Base-by-base conservation (phyloP, 805 yeast species). In the Myxozyma kluyveri region DNA sequence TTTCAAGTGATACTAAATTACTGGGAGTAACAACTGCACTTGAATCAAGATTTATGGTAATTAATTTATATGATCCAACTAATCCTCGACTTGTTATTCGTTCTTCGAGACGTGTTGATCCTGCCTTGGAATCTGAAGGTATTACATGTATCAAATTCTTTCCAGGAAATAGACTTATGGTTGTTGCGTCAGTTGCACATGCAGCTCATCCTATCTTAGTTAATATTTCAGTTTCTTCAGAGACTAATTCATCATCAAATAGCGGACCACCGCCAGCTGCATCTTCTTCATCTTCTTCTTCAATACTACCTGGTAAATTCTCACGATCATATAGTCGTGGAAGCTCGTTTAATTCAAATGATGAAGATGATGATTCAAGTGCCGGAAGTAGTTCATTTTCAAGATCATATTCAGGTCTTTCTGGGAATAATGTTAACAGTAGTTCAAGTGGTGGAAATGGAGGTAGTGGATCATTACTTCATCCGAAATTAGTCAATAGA, bases 71-170 rank as follows among this genome's bases (percentile, higher is more conserved):
- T 31, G 81, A 83, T 58, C 77, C 82, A 1, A 75, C 75, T 24
- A 83, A 80, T 44, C 88, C 91, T 1, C 75, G 84, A 22, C 67
- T 84, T 24, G 77, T 84, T 0, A 79, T 85, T 84, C 82, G 84
- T 59, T 82, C 88, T 0, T 74, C 80, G 32, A 68, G 90, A 41
- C 73, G 81, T 3, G 67, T 82, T 4, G 86, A 82, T 49, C 79
- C 84, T 0, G 78, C 84, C 0, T 68, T 85, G 59, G 95, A 87
- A 55, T 81, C 87, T 50, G 97, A 90, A 65, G 97, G 97, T 1
- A 87, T 91, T 35, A 91, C 98, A 0, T 86, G 83, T 56, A 69
- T 87, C 4, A 77, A 78, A 50, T 85, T 89, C 65, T 83, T 84
- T 66, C 88, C 88, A 0, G 82, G 81, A 37, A 80, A 81, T 52